Conservation (phyloP, 23 red algal species). For the Gracilaria caudata region DNA sequence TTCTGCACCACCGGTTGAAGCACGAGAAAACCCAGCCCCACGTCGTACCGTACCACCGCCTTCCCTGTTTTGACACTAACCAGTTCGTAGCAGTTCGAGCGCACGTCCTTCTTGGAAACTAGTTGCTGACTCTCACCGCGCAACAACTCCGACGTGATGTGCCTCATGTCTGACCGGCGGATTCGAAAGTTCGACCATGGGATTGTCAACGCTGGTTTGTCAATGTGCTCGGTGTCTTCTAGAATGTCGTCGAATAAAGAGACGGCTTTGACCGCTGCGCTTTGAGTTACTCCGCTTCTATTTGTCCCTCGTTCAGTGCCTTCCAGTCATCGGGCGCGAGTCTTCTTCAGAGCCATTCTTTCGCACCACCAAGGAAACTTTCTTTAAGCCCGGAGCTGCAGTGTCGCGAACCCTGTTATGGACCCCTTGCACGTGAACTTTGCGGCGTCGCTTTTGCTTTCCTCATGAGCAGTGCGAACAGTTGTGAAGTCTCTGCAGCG, state of each 20-base stretch:
- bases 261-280: not conserved
- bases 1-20: conserved; percentile 39
- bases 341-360: not conserved
- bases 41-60: conserved; percentile 48
- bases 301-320: not conserved
- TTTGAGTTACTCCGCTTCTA: not conserved
- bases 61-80: not conserved
- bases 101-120: not conserved
- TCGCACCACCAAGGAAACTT: not conserved
- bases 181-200: conserved; percentile 71
- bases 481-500: not conserved
- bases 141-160: conserved; percentile 24
- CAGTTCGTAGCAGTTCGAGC: conserved; percentile 18
- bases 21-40: conserved; percentile 53
- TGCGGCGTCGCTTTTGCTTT: not conserved
- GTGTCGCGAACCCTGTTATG: not conserved
- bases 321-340: conserved; percentile 24
- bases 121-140: not conserved
- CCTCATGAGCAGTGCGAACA: conserved; percentile 1
- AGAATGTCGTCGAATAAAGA: conserved; percentile 17
- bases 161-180: not conserved
- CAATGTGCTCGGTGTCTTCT: not conserved
- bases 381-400: not conserved
- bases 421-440: not conserved
- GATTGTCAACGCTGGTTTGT: conserved; percentile 21